Percentiles rank a stretch among this genome's conserved stretches.
Conservation (phyloP, 495 filamentous ascomycete genomes). For the Aspergillus heteromorphus region DNA sequence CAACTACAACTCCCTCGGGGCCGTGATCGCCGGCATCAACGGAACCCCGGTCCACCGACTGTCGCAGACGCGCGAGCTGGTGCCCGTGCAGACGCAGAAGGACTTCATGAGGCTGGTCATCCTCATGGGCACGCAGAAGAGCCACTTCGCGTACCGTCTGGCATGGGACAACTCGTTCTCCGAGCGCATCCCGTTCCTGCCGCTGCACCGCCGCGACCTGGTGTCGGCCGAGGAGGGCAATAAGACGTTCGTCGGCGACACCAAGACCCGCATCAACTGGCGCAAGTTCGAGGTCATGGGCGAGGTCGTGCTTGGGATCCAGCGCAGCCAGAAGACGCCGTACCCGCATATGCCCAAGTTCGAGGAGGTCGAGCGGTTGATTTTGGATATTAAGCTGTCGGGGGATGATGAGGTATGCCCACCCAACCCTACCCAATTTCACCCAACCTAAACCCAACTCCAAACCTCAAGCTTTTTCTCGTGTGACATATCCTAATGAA, state of each 20-base stretch:
- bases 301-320: slow-evolving; percentile 82
- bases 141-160: slow-evolving; percentile 87
- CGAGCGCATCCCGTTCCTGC: slow-evolving; percentile 88
- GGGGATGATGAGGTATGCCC: slow-evolving; percentile 46
- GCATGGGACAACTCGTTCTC: slow-evolving; percentile 93
- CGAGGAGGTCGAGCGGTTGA: slow-evolving; percentile 61
- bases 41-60: slow-evolving; percentile 84
- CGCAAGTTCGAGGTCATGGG: slow-evolving; percentile 97
- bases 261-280: slow-evolving; percentile 84
- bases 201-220: slow-evolving; percentile 83
- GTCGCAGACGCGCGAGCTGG: slow-evolving; percentile 69
- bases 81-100: slow-evolving; percentile 63
- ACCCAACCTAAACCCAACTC: too few species aligned
- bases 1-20: slow-evolving; percentile 94
- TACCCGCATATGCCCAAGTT: slow-evolving; percentile 65
- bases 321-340: slow-evolving; percentile 80
- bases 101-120: slow-evolving; percentile 84
- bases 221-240: slow-evolving; percentile 91
- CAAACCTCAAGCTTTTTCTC: too few species aligned
- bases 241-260: slow-evolving; percentile 72
- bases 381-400: slow-evolving; percentile 60
- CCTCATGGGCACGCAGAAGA: slow-evolving; percentile 86
- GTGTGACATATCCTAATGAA: too few species aligned
- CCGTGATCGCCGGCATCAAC: slow-evolving; percentile 89
- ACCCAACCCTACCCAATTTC: too few species aligned